Evolutionary conservation across 1,284 basidiomycete species (phyloP), one percentile per base, ranked within the genome.

Genomic region (Cryptococcus hybrid): DNA sequence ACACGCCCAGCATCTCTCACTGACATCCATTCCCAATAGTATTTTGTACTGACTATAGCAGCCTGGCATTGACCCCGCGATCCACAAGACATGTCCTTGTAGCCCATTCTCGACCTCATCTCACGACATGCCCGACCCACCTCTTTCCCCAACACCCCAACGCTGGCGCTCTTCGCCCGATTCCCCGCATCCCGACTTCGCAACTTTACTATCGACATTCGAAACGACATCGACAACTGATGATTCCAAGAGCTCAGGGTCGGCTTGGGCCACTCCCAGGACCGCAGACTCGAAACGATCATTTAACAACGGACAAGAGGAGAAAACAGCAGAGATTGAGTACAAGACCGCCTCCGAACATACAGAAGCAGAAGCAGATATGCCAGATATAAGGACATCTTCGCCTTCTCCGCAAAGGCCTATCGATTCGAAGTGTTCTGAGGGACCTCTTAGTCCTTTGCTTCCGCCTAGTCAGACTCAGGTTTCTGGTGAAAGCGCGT

Each of bases 141-240:
- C 73, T 44, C 60, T 75, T 37, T 72, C 70, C 48, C 73, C 73
- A 7, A 64, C 63, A 7, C 73, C 73, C 18, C 68, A 66, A 18
- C 63, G 72, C 55, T 71, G 70, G 68, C 61, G 66, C 8, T 55
- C 65, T 12, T 56, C 63, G 9, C 40, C 52, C 7, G 62, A 62
- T 35, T 40, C 60, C 15, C 60, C 64, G 3, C 69, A 70, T 36
- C 65, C 68, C 4, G 61, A 68, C 47, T 67, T 73, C 12, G 66
- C 66, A 15, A 56, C 62, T 5, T 54, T 69, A n/a, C 57, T 69
- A n/a, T 61, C 58, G 7, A 57, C 62, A 3, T 63, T 59, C 47
- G 65, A 66, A 39, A 15, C 24, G 13, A 24, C n/a, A 13, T 40
- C 36, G 44, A 43, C 35, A n/a, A 11, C 48, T 34, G 30, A 9